These are phyloP conservation scores for Trichosanthes truncata DNA, from an alignment of 306 rosid species.

Conservation along the genomic window DNA sequence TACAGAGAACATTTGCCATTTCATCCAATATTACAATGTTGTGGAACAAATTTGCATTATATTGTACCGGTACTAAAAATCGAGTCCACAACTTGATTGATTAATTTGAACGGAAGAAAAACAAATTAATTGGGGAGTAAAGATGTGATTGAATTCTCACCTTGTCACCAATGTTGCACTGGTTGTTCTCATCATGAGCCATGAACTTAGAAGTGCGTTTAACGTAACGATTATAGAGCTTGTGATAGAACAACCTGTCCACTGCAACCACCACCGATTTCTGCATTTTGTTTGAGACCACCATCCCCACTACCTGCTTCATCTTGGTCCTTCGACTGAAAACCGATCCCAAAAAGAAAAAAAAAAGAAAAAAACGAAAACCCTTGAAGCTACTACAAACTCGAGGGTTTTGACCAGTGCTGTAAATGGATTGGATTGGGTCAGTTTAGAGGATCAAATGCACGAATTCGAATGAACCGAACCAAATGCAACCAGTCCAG, in stretches of 20 bases:
- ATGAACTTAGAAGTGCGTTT: conserved; percentile 91
- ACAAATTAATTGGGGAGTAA: background rate
- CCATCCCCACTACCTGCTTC: conserved; percentile 86
- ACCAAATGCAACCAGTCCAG: too few species aligned
- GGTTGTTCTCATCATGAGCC: conserved; percentile 73
- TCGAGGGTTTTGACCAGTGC: background rate
- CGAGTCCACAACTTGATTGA: background rate
- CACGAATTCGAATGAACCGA: background rate
- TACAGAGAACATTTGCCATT: background rate
- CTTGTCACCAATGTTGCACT: conserved; percentile 71
- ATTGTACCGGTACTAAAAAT: background rate
- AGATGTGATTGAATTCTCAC: conserved; percentile 19
- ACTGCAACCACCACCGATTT: conserved; percentile 93
- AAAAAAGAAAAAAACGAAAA: background rate
- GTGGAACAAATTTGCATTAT: background rate
- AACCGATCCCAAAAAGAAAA: background rate
- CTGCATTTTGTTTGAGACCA: conserved; percentile 96
- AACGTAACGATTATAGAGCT: conserved; percentile 59
- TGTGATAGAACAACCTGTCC: conserved; percentile 61
- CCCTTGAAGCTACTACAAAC: background rate
- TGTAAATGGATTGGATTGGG: too few species aligned
- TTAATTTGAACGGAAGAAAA: background rate
- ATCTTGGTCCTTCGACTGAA: conserved; percentile 20
- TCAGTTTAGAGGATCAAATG: background rate
- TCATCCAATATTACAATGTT: background rate